phyloP scores from a whole-genome alignment of 2,329 filamentous ascomycete genomes.

The Phaeosphaeria sp. region DNA sequence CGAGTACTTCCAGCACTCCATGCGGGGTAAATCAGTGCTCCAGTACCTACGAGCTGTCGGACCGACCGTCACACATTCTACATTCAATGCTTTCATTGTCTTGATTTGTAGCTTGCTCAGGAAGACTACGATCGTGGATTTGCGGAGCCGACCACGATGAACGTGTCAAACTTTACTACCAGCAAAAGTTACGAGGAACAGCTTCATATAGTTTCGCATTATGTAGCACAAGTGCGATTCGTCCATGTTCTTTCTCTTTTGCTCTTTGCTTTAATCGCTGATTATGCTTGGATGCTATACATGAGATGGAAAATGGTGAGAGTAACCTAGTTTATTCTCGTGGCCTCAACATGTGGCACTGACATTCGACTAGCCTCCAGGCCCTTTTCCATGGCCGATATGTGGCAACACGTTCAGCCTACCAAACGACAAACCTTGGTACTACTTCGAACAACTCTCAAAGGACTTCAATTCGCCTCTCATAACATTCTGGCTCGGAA shows the following conservation, averaged over 20 bases:
- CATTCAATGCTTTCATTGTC: not conserved
- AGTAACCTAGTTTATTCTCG: not conserved
- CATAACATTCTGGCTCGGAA: conserved; percentile 62
- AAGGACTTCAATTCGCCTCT: conserved; percentile 57
- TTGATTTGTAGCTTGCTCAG: not conserved
- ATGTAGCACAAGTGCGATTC: not conserved
- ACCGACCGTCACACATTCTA: not conserved
- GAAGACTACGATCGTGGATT: not conserved
- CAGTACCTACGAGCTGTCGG: not conserved
- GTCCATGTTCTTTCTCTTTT: not conserved
- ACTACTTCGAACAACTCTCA: conserved; percentile 62
- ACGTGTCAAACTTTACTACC: not conserved
- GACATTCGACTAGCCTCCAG: conserved; percentile 54
- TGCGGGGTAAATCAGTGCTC: not conserved
- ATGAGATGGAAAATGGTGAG: conserved; percentile 56
- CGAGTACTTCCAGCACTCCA: not conserved
- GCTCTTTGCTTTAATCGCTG: conserved; percentile 18
- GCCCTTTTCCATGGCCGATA: conserved; percentile 61
- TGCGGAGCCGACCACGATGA: not conserved
- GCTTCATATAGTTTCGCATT: not conserved
- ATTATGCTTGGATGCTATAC: conserved; percentile 59
- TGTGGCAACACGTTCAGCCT: conserved; percentile 63
- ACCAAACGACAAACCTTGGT: conserved; percentile 63
- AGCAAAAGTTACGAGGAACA: not conserved
- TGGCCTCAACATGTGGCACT: not conserved